These are phyloP conservation scores for Ammopiptanthus mongolicus DNA, from an alignment of 306 rosid genomes.

Conservation along the genomic window DNA sequence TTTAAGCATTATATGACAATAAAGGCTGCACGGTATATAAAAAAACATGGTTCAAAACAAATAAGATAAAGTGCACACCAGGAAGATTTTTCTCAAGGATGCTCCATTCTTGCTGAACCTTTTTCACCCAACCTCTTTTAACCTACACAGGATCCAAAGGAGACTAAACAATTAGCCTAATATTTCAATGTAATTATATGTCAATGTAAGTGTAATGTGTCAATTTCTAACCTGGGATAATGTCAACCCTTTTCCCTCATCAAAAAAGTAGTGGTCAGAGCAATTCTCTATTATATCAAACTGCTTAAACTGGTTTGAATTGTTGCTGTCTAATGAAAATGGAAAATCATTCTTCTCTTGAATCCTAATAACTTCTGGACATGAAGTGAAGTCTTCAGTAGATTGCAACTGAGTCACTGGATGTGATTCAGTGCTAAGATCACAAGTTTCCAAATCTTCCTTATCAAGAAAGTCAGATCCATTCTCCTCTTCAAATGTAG, in stretches of 20 bases:
- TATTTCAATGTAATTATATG: background rate
- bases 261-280: slow-evolving; percentile 70
- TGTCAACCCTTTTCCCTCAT: slow-evolving; percentile 37
- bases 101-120: slow-evolving; percentile 93
- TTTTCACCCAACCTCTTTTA: slow-evolving; percentile 75
- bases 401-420: slow-evolving; percentile 31
- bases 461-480: slow-evolving; percentile 35
- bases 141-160: slow-evolving; percentile 35
- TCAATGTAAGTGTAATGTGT: background rate
- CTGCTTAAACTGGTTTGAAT: slow-evolving; percentile 48
- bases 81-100: slow-evolving; percentile 81
- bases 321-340: slow-evolving; percentile 28
- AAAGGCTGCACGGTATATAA: background rate
- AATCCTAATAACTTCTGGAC: slow-evolving; percentile 32
- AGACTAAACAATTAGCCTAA: slow-evolving; percentile 21
- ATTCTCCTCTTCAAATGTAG: slow-evolving; percentile 42
- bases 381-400: slow-evolving; percentile 22
- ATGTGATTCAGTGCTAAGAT: slow-evolving; percentile 35
- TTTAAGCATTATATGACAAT: background rate
- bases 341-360: slow-evolving; percentile 29
- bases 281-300: slow-evolving; percentile 68
- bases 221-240: slow-evolving; percentile 61
- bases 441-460: slow-evolving; percentile 45
- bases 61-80: slow-evolving; percentile 45
- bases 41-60: background rate